Percentiles rank a stretch among this genome's conserved stretches.
These are phyloP conservation scores for Rhizopogon vulgaris DNA, from an alignment of 768 basidiomycete species.

Conservation along the genomic window DNA sequence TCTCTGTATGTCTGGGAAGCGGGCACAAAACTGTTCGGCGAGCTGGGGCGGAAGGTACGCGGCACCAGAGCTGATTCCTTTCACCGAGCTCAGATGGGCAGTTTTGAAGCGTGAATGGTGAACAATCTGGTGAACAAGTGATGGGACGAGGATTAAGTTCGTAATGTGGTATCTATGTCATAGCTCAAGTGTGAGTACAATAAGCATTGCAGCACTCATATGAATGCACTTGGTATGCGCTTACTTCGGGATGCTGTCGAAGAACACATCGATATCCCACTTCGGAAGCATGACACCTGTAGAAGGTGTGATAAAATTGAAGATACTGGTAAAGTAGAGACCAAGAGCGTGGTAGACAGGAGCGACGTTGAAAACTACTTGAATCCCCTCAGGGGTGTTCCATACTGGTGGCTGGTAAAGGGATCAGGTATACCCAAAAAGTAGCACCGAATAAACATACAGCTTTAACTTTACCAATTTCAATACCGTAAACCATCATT, in stretches of 20 bases:
- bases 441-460: constrained; percentile 36
- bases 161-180: constrained; percentile 44
- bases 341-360: constrained; percentile 60
- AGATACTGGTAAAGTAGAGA: too few relatives aligned
- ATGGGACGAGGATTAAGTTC: constrained; percentile 43
- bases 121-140: constrained; percentile 51
- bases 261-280: too few relatives aligned
- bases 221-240: too few relatives aligned
- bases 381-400: constrained; percentile 33
- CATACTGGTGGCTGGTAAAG: constrained; percentile 31
- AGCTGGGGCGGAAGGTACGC: constrained; percentile 55
- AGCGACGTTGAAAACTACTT: constrained; percentile 43
- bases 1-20: constrained; percentile 18
- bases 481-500: constrained; percentile 20
- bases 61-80: constrained; percentile 38
- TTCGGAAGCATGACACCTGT: too few relatives aligned
- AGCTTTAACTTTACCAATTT: constrained; percentile 21
- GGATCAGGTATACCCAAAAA: constrained; percentile 39
- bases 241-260: too few relatives aligned
- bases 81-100: constrained; percentile 44
- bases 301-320: too few relatives aligned
- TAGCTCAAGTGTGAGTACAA: not conserved
- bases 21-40: constrained; percentile 28
- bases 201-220: too few relatives aligned
- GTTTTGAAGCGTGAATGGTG: constrained; percentile 36